These are phyloP conservation scores for Pilasporangium apinafurcum DNA, from an alignment of 352 stramenopile genomes.

Conservation along the genomic window DNA sequence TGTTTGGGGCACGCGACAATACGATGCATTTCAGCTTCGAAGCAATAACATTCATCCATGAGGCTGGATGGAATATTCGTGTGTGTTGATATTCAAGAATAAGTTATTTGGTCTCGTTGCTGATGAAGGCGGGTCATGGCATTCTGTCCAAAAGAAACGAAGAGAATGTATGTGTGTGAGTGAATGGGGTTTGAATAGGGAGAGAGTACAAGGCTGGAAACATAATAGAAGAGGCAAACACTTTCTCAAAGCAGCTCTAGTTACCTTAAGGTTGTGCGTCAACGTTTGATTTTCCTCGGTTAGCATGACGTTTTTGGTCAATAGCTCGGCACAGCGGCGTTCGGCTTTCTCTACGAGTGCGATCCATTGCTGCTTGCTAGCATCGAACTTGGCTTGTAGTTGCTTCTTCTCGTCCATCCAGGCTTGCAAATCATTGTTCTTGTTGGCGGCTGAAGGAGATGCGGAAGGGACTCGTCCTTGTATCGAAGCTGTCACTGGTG, in stretches of 20 bases:
- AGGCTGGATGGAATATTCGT: background rate
- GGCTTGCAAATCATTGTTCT: background rate
- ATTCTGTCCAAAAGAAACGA: background rate
- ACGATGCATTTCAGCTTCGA: slow-evolving; percentile 86
- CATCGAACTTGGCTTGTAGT: slow-evolving; percentile 26
- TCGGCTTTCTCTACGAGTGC: slow-evolving; percentile 43
- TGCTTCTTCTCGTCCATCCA: slow-evolving; percentile 15
- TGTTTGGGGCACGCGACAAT: slow-evolving; percentile 84
- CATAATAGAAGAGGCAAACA: background rate
- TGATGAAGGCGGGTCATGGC: background rate
- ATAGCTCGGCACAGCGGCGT: slow-evolving; percentile 42
- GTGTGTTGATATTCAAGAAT: background rate
- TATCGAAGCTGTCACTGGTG: no score
- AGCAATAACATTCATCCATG: slow-evolving; percentile 87
- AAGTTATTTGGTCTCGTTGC: background rate
- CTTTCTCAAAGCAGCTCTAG: background rate
- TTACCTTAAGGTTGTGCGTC: slow-evolving; percentile 22
- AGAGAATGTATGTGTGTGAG: background rate
- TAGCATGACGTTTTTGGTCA: slow-evolving; percentile 74
- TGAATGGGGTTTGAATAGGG: background rate
- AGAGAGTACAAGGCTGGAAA: background rate
- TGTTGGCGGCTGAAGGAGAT: no score
- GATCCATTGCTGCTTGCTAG: slow-evolving; percentile 35
- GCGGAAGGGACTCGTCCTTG: no score
- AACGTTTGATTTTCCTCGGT: slow-evolving; percentile 51